Evolutionary conservation across 805 yeast species (phyloP).

Genomic region (Yarrowia hollandica): DNA sequence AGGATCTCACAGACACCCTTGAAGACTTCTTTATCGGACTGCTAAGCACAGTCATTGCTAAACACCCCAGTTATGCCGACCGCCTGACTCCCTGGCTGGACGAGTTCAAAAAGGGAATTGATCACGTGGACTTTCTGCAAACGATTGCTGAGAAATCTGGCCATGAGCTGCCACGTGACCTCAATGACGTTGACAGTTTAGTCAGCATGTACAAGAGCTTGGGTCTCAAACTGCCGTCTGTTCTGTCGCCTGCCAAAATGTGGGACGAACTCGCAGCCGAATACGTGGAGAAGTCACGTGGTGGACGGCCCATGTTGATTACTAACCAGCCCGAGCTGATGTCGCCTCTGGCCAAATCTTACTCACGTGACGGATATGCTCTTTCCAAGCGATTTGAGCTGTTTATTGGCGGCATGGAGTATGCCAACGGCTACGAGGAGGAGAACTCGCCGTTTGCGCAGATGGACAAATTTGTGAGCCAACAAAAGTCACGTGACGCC

Average conservation of each 20-base stretch:
- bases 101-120: constrained; percentile 39
- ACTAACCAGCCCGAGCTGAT: constrained; percentile 78
- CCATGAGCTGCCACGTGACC: constrained; percentile 47
- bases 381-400: constrained; percentile 70
- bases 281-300: constrained; percentile 53
- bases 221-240: constrained; percentile 41
- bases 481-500: constrained; percentile 47
- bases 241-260: constrained; percentile 46
- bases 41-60: constrained; percentile 39
- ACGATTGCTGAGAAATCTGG: constrained; percentile 60
- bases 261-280: constrained; percentile 62
- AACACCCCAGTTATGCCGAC: constrained; percentile 31
- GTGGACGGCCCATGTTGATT: constrained; percentile 62
- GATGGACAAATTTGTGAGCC: constrained; percentile 35
- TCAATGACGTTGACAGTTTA: constrained; percentile 46
- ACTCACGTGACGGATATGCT: constrained; percentile 40
- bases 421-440: constrained; percentile 92
- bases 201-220: constrained; percentile 45
- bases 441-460: constrained; percentile 86
- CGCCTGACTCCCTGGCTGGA: not conserved
- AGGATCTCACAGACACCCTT: constrained; percentile 64
- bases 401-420: constrained; percentile 76
- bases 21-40: constrained; percentile 55
- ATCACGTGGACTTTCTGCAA: constrained; percentile 62
- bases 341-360: constrained; percentile 86